Evolutionary conservation across 2,329 filamentous ascomycete species (phyloP), one percentile per base, ranked within the genome.

Genomic region (Claviceps purpurea): DNA sequence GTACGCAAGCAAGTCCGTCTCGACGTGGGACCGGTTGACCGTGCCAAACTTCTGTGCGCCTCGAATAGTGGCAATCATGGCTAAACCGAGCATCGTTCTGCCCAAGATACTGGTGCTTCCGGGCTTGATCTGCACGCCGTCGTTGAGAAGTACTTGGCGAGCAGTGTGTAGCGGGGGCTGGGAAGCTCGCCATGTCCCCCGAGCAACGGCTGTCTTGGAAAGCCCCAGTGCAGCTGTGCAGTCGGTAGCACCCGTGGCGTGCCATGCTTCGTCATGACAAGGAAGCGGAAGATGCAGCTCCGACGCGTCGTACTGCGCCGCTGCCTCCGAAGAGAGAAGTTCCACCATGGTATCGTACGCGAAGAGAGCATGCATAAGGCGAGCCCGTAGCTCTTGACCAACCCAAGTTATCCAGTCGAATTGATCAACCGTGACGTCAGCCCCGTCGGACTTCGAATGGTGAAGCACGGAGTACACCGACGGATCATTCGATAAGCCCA

Each of bases 241-340:
- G 40, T 81, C 76, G 16, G 73, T 65, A 5, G 71, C 65, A 41
- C 73, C 76, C 37, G 68, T 70, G 4, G 85, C 84, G 58, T 88
- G 84, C 84, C 85, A 89, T 2, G 81, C 79, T 16, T 81, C 82
- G 64, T 89, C 85, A 58, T 89, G 84, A 14, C 78, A 76, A 8
- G 85, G 85, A 5, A 89, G 68, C n/a, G 84, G 82, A 40, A 88
- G 65, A 34, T 74, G 72, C 49, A 88, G 73, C 57, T 87, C 83
- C 38, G 81, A 72, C 8, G 74, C 68, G 54, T 87, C 79, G 43
- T 88, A 78, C 45, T 78, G 72, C 14, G 83, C 76, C 10, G 73
- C 66, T 8, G 73, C 66, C n/a, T 70, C 68, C 63, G 89, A 88
- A 73, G 87, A 89, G 62, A 82, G 89, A 20, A 89, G 75, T 18